These are phyloP conservation scores for Flaveria linearis DNA, from an alignment of 129 eudicot species.

Conservation along the genomic window DNA sequence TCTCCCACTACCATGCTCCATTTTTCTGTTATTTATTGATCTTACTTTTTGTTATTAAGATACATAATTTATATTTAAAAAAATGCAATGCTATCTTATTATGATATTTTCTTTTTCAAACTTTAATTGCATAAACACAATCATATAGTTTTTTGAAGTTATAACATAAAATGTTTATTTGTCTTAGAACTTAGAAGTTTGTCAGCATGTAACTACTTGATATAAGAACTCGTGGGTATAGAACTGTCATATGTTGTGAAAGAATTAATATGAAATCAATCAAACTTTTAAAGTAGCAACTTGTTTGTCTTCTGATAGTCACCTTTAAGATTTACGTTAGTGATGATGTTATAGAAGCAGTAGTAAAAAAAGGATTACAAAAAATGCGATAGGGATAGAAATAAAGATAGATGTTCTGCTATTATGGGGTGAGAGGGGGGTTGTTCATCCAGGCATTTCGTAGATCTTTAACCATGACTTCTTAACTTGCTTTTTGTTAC, in stretches of 20 bases:
- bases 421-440: too few relatives aligned
- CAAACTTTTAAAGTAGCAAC: too few relatives aligned
- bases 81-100: background rate
- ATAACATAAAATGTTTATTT: background rate
- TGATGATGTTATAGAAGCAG: too few relatives aligned
- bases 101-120: background rate
- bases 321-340: too few relatives aligned
- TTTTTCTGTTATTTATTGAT: background rate
- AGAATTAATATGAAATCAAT: too few relatives aligned
- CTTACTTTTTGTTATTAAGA: background rate
- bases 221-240: too few relatives aligned
- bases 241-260: too few relatives aligned
- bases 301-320: too few relatives aligned
- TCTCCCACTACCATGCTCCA: background rate
- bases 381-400: too few relatives aligned
- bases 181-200: background rate
- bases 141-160: background rate
- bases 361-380: too few relatives aligned
- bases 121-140: background rate
- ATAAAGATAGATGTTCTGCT: too few relatives aligned
- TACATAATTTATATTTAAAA: background rate
- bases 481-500: background rate
- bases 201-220: background rate
- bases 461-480: background rate
- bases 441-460: background rate